These are phyloP conservation scores for Mycosphaerella sp. DNA, from an alignment of 2,329 filamentous ascomycete species.

Conservation along the genomic window DNA sequence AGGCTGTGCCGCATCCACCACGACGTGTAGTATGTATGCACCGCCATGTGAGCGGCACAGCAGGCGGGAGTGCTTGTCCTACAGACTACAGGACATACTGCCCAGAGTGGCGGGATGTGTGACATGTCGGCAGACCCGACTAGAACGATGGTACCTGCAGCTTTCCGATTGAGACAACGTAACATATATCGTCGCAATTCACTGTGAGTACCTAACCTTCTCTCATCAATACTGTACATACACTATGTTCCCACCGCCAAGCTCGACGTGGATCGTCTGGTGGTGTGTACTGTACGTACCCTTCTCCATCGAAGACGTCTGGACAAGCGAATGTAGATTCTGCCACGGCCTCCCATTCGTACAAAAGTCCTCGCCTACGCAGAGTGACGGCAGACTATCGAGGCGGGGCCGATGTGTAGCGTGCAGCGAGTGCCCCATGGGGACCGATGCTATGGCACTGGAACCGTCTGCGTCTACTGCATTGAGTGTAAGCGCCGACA, in stretches of 20 bases:
- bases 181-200: too few species aligned
- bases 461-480: constrained; percentile 1
- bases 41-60: constrained; percentile 3
- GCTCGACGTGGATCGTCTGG: not conserved
- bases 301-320: not conserved
- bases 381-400: too few species aligned
- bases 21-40: not conserved
- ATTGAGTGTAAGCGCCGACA: not conserved
- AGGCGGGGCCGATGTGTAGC: not conserved
- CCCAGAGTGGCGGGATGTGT: not conserved
- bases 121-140: not conserved
- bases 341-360: constrained; percentile 6
- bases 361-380: not conserved
- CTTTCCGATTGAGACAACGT: not conserved
- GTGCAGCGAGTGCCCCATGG: not conserved
- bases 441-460: constrained; percentile 2
- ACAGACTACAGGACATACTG: too few species aligned
- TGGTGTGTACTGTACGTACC: too few species aligned
- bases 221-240: too few species aligned
- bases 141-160: not conserved
- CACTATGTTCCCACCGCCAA: not conserved
- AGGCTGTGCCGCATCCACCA: constrained; percentile 5
- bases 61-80: too few species aligned
- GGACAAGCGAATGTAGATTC: constrained; percentile 3
- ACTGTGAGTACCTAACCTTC: too few species aligned